phyloP scores from a whole-genome alignment of 192 early-diverging fungal species.

The Diversispora epigaea region DNA sequence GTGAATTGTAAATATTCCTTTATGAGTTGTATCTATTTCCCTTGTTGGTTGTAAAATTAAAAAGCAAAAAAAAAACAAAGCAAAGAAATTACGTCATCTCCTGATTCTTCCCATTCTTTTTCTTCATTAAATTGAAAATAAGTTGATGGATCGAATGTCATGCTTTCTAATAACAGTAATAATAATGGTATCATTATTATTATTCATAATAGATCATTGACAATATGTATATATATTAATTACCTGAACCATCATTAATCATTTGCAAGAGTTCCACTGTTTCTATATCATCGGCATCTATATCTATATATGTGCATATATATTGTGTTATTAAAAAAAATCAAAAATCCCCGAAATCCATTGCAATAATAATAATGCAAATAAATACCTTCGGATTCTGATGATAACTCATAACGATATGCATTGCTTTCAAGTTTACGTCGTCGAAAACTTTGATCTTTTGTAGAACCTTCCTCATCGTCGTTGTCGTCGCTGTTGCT shows the following conservation, averaged over 20 bases:
- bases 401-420: background rate
- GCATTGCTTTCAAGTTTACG: background rate
- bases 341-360: too few species aligned
- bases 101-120: constrained; percentile 9
- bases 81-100: background rate
- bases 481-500: background rate
- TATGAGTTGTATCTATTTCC: background rate
- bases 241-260: constrained; percentile 12
- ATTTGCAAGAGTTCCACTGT: background rate
- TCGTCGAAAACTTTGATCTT: background rate
- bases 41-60: background rate
- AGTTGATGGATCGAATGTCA: constrained; percentile 14
- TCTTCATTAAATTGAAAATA: constrained; percentile 25
- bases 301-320: too few species aligned
- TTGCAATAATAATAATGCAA: background rate
- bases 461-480: background rate
- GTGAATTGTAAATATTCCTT: background rate
- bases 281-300: constrained; percentile 5
- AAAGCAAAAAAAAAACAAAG: too few species aligned
- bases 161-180: background rate
- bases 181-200: background rate
- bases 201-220: background rate
- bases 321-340: too few species aligned
- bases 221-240: background rate
- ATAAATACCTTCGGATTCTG: background rate